phyloP scores from a whole-genome alignment of 345 rosid species.

The Eucalyptus curtisii region DNA sequence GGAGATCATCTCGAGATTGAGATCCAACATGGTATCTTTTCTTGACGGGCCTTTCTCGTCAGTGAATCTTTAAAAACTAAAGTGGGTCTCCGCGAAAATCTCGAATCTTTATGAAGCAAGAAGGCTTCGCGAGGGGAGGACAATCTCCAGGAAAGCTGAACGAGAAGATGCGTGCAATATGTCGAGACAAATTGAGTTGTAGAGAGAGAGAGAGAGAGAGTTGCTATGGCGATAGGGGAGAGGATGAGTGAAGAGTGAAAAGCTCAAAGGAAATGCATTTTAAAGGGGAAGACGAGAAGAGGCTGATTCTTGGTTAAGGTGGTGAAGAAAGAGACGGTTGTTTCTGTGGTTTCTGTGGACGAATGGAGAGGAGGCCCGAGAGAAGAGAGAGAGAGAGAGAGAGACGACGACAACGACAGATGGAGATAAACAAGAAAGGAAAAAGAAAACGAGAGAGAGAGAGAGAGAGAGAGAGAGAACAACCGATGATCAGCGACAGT shows the following conservation, averaged over 20 bases:
- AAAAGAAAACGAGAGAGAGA: neutral
- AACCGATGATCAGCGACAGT: neutral
- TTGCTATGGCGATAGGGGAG: neutral
- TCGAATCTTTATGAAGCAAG: neutral
- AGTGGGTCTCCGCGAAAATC: neutral
- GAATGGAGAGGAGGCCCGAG: neutral
- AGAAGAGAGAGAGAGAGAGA: neutral
- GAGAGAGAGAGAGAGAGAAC: neutral
- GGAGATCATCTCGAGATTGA: slow-evolving; percentile 38
- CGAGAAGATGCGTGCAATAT: neutral
- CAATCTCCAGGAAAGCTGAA: neutral
- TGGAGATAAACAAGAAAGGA: neutral
- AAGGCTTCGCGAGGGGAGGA: neutral
- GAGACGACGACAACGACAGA: neutral
- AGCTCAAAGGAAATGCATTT: neutral
- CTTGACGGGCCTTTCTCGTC: neutral
- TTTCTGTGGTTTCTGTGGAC: neutral
- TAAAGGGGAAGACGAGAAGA: neutral
- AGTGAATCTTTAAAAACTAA: neutral
- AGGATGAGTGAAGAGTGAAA: neutral
- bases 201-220: neutral
- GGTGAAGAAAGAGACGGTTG: neutral
- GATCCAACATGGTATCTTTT: slow-evolving; percentile 39
- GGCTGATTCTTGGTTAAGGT: neutral
- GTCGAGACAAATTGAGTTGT: neutral